A percentile compares a stretch with the other conserved stretches of the same genome.
Evolutionary conservation across 176 grass and related monocot genomes (phyloP).

Genomic region (Rhynchospora tenuis): DNA sequence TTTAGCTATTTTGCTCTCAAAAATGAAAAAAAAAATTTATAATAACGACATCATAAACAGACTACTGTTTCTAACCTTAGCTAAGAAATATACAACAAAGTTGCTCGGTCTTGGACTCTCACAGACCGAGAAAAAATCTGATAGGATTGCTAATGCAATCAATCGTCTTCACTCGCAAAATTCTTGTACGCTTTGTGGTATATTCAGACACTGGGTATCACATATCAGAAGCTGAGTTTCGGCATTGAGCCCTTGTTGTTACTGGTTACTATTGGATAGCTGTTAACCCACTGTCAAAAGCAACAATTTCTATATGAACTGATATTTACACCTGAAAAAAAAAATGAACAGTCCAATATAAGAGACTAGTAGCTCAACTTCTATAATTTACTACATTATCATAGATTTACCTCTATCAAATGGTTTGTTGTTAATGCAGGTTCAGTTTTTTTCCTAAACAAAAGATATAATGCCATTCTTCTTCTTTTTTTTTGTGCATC

Average conservation of each 20-base stretch:
- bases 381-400: neutral
- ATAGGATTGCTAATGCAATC: constrained; percentile 5
- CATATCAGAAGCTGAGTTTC: neutral
- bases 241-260: neutral
- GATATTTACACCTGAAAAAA: constrained; percentile 21
- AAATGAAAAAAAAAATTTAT: constrained; percentile 5
- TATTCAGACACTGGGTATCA: neutral
- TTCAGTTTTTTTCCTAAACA: too few species aligned
- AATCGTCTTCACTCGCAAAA: constrained; percentile 5
- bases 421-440: too few species aligned
- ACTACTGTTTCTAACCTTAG: constrained; percentile 10
- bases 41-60: neutral
- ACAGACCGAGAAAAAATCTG: neutral
- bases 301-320: constrained; percentile 7
- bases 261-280: neutral
- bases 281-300: constrained; percentile 9
- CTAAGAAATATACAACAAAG: constrained; percentile 23
- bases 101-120: neutral
- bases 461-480: too few species aligned
- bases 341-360: constrained; percentile 4
- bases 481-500: too few species aligned
- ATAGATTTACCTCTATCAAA: neutral
- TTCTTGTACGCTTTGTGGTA: constrained; percentile 4
- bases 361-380: neutral
- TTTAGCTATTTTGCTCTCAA: neutral